A percentile compares a stretch with the other conserved stretches of the same genome.
Evolutionary conservation across 169 alveolate genomes (phyloP).

Genomic region (Fabrea salina): DNA sequence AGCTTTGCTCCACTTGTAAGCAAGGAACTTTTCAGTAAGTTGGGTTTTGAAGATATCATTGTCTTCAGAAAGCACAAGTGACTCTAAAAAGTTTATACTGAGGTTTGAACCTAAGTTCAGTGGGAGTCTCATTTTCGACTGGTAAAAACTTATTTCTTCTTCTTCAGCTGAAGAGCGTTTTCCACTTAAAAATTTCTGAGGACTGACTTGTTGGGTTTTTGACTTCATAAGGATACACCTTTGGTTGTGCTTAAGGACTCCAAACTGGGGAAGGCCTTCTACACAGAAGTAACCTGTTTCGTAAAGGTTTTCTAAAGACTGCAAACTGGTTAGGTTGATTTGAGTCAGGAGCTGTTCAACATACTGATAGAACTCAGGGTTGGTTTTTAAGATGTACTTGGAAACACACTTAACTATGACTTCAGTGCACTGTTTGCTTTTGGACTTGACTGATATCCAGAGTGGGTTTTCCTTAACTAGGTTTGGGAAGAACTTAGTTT

Average conservation of each 20-base stretch:
- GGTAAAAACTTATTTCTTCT: no score
- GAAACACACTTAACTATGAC: not conserved
- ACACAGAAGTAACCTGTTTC: no score
- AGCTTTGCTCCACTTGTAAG: conserved; percentile 16
- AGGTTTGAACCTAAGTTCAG: conserved; percentile 75
- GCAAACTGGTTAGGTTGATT: not conserved
- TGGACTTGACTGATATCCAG: not conserved
- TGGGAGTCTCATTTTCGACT: no score
- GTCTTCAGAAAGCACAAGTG: not conserved
- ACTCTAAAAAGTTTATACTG: conserved; percentile 2
- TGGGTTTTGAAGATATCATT: not conserved
- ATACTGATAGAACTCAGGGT: not conserved
- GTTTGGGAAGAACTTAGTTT: not conserved
- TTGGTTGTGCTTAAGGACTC: no score
- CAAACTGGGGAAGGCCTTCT: no score
- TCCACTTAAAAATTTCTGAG: no score
- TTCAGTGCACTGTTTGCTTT: conserved; percentile 7
- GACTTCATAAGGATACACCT: no score
- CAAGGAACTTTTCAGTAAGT: not conserved
- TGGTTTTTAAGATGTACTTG: not conserved
- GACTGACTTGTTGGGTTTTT: no score
- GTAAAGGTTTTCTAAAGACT: no score
- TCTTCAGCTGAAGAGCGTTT: no score
- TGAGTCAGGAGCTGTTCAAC: not conserved
- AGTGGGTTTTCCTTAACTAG: not conserved